phyloP scores from a whole-genome alignment of 1,139 yeast species.

The Keqinozyma sinolaborantium region DNA sequence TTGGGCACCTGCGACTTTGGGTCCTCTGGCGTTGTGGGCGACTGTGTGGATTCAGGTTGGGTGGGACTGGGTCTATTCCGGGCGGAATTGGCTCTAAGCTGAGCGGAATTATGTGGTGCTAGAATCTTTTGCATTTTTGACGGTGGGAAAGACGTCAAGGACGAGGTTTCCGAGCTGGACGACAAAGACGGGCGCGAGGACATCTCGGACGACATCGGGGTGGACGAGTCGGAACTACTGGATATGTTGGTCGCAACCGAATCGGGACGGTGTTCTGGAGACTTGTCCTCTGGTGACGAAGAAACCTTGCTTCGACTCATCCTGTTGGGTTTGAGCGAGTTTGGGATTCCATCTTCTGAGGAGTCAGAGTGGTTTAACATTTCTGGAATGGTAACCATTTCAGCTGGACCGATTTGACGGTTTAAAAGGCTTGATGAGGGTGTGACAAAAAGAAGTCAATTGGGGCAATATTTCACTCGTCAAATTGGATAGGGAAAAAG shows the following conservation, averaged over 20 bases:
- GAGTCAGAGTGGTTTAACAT: conserved; percentile 8
- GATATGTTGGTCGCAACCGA: no score
- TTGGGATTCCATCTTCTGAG: neutral
- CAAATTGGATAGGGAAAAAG: no score
- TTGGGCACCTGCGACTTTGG: conserved; percentile 12
- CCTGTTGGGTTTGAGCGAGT: neutral
- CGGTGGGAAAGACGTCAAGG: conserved; percentile 1
- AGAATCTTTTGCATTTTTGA: conserved; percentile 1
- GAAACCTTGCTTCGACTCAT: neutral
- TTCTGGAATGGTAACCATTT: conserved; percentile 10
- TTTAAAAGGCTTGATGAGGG: no score
- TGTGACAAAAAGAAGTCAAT: no score
- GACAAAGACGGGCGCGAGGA: neutral
- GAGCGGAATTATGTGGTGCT: neutral
- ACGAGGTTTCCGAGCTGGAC: conserved; percentile 1
- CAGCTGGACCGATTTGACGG: no score
- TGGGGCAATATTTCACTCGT: no score
- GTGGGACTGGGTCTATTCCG: conserved; percentile 1
- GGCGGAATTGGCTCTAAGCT: neutral
- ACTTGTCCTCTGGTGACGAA: neutral
- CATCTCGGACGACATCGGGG: neutral
- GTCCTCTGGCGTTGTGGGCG: conserved; percentile 3
- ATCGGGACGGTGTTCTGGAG: no score
- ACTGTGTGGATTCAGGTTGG: neutral
- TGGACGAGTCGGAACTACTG: neutral